Percentiles rank a stretch among this genome's conserved stretches.
phyloP scores from a whole-genome alignment of 2,329 filamentous ascomycete genomes.

The Fusarium xylarioides region DNA sequence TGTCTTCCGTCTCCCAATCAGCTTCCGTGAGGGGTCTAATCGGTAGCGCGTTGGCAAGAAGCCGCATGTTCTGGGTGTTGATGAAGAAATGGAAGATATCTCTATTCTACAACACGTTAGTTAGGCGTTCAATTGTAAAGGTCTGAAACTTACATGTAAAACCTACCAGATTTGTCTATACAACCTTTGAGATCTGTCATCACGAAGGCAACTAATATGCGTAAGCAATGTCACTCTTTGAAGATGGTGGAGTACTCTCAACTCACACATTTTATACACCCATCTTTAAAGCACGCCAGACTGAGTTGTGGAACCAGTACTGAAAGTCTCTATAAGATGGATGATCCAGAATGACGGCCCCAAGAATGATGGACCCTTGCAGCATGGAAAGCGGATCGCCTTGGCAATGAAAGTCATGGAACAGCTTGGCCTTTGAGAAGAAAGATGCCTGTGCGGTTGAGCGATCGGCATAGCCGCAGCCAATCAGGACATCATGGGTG shows the following conservation, averaged over 20 bases:
- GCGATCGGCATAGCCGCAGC: conserved; percentile 16
- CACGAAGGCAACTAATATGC: not conserved
- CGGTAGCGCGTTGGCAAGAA: not conserved
- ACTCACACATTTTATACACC: conserved; percentile 11
- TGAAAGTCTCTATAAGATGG: conserved; percentile 24
- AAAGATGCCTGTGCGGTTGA: conserved; percentile 17
- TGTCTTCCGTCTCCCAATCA: conserved; percentile 26
- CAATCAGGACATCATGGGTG: conserved; percentile 3
- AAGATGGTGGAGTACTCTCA: not conserved
- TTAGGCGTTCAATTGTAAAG: rapidly evolving
- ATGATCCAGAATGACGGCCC: conserved; percentile 15
- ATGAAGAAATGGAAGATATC: conserved; percentile 27
- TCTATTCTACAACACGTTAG: not conserved
- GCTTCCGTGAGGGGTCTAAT: not conserved
- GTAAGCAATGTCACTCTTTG: rapidly evolving
- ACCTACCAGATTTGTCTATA: conserved; percentile 32
- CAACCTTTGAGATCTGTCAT: not conserved
- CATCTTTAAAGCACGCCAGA: conserved; percentile 10
- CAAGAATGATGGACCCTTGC: conserved; percentile 25
- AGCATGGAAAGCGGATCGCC: conserved; percentile 1
- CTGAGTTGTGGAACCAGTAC: conserved; percentile 33
- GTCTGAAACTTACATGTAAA: conserved; percentile 11
- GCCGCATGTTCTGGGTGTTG: conserved; percentile 3
- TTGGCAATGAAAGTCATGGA: conserved; percentile 32
- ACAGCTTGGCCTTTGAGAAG: conserved; percentile 26